These are phyloP conservation scores for Eutrema japonicum DNA, from an alignment of 345 rosid species.

Conservation along the genomic window DNA sequence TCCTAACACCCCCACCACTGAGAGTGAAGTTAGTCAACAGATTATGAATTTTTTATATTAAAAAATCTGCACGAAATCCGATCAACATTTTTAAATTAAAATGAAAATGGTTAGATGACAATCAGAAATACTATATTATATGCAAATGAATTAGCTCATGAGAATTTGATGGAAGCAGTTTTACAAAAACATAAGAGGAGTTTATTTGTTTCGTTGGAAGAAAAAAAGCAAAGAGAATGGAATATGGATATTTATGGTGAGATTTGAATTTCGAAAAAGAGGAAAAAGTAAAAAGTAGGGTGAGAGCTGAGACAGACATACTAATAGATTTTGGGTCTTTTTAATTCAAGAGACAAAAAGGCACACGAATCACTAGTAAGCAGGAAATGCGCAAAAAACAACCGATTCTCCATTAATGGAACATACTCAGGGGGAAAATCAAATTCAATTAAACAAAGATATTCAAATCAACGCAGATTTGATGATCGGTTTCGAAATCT, in stretches of 20 bases:
- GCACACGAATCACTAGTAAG: not conserved
- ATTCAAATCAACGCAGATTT: conserved; percentile 25
- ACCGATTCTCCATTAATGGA: conserved; percentile 22
- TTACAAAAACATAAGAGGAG: not conserved
- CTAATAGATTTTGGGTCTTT: not conserved
- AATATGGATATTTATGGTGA: not conserved
- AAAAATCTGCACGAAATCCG: conserved; percentile 31
- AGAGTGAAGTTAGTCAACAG: conserved; percentile 35
- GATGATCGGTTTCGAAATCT: conserved; percentile 28
- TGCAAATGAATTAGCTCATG: not conserved
- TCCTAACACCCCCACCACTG: conserved; percentile 26
- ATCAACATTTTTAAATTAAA: not conserved
- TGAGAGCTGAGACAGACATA: conserved; percentile 8
- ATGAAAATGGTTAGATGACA: not conserved
- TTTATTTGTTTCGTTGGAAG: too few species aligned
- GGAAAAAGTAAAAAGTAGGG: conserved; percentile 30
- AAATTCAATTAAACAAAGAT: not conserved
- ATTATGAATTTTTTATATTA: too few species aligned
- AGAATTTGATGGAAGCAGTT: not conserved
- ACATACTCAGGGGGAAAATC: not conserved
- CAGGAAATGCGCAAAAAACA: conserved; percentile 27
- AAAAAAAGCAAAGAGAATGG: conserved; percentile 7
- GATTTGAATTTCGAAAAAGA: conserved; percentile 42
- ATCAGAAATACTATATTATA: not conserved
- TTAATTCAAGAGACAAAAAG: conserved; percentile 33